Evolutionary conservation across 176 grass and related monocot genomes (phyloP).

Genomic region (Oryza punctata): DNA sequence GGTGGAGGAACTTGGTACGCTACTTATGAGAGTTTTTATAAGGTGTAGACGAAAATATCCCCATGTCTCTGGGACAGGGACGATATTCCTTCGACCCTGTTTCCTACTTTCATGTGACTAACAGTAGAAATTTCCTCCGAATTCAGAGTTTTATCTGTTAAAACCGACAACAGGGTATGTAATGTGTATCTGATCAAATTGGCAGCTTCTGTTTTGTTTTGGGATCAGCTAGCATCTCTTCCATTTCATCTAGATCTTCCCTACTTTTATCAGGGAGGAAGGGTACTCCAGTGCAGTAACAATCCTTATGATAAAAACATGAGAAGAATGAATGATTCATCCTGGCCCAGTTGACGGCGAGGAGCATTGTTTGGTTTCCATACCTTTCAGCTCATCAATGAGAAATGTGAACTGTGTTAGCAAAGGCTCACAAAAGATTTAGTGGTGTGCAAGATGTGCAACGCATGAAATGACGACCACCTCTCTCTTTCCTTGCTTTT

Average conservation of each 20-base stretch:
- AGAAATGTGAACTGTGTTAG: background rate
- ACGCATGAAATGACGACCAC: background rate
- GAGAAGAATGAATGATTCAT: conserved; percentile 11
- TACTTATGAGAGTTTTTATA: too few species aligned
- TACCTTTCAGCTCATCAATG: background rate
- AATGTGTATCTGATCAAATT: background rate
- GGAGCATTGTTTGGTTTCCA: background rate
- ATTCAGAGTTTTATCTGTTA: background rate
- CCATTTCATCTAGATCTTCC: background rate
- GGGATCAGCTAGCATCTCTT: background rate
- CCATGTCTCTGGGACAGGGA: too few species aligned
- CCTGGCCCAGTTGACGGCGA: background rate
- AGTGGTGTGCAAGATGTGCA: background rate
- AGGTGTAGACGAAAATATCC: too few species aligned
- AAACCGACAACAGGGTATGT: background rate
- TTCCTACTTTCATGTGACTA: background rate
- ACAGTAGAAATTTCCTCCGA: background rate
- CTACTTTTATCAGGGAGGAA: background rate
- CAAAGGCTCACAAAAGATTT: background rate
- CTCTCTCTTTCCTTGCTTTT: background rate
- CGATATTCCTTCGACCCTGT: too few species aligned
- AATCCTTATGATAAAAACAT: background rate
- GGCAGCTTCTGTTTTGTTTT: background rate
- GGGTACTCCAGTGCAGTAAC: background rate
- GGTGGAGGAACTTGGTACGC: too few species aligned